Conservation (phyloP, 2,329 filamentous ascomycete species). For the Grosmannia huntii region DNA sequence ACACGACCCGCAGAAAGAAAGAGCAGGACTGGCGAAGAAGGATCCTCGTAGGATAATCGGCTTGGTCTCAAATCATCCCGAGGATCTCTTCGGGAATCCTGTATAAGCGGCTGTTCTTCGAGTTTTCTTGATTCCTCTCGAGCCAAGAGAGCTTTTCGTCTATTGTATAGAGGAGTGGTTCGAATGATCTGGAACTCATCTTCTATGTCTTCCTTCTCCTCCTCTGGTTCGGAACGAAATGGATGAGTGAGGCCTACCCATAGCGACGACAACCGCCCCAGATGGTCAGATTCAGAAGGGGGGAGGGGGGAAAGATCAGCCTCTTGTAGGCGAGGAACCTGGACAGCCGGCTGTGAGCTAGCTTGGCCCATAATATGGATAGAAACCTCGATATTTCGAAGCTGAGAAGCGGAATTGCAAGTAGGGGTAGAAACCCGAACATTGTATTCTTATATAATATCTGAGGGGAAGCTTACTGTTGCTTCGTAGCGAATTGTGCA, state of each 20-base stretch:
- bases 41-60: background rate
- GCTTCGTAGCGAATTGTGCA: too few relatives aligned
- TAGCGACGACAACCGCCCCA: background rate
- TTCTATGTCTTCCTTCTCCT: background rate
- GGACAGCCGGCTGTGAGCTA: background rate
- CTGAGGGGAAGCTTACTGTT: background rate
- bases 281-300: too few relatives aligned
- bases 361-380: background rate
- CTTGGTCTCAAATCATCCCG: background rate
- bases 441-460: background rate
- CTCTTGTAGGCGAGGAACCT: background rate
- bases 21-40: slow-evolving; percentile 2
- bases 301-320: background rate
- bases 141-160: background rate
- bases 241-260: background rate
- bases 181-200: background rate
- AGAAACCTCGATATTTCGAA: background rate
- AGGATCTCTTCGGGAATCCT: background rate
- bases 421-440: background rate
- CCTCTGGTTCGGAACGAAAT: background rate
- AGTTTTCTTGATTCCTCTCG: background rate
- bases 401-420: background rate
- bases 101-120: background rate
- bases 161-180: background rate
- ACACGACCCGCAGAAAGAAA: slow-evolving; percentile 1